A percentile compares a stretch with the other conserved stretches of the same genome.
These are phyloP conservation scores for Colletotrichum tropicicola DNA, from an alignment of 2,329 filamentous ascomycete genomes.

Conservation along the genomic window DNA sequence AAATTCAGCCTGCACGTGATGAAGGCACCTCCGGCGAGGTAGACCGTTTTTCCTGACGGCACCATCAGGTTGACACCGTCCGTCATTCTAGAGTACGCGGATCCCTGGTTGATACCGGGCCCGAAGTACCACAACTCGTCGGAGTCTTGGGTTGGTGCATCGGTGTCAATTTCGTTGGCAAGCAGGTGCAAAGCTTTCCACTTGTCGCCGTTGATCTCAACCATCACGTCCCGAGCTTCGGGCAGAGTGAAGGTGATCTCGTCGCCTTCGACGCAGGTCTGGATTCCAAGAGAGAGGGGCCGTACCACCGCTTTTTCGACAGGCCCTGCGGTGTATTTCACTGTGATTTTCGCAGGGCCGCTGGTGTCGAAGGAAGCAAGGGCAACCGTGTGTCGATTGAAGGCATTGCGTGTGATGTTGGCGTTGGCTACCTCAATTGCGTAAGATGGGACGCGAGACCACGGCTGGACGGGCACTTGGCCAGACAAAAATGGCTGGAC, in stretches of 20 bases:
- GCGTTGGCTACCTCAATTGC: slow-evolving; percentile 1
- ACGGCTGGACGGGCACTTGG: neutral
- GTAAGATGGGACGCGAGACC: neutral
- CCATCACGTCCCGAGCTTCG: slow-evolving; percentile 21
- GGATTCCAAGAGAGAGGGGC: neutral
- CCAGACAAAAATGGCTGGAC: neutral
- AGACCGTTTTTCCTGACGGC: slow-evolving; percentile 30
- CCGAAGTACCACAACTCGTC: slow-evolving; percentile 36
- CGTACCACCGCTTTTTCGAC: neutral
- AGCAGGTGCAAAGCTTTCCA: slow-evolving; percentile 38
- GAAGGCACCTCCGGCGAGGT: slow-evolving; percentile 31
- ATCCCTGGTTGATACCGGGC: slow-evolving; percentile 34
- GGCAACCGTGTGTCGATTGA: neutral
- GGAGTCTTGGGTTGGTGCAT: slow-evolving; percentile 26
- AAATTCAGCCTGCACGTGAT: slow-evolving; percentile 34
- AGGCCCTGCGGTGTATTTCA: neutral
- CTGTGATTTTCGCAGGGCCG: neutral
- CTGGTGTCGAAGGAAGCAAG: neutral
- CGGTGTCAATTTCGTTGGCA: slow-evolving; percentile 33
- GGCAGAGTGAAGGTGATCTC: neutral
- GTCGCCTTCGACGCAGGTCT: neutral
- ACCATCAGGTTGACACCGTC: slow-evolving; percentile 28
- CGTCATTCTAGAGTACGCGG: slow-evolving; percentile 30
- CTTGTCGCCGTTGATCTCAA: slow-evolving; percentile 37
- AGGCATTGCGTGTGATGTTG: neutral